Evolutionary conservation across 1,284 basidiomycete species (phyloP).

Genomic region (Salmacisia buchloeana): DNA sequence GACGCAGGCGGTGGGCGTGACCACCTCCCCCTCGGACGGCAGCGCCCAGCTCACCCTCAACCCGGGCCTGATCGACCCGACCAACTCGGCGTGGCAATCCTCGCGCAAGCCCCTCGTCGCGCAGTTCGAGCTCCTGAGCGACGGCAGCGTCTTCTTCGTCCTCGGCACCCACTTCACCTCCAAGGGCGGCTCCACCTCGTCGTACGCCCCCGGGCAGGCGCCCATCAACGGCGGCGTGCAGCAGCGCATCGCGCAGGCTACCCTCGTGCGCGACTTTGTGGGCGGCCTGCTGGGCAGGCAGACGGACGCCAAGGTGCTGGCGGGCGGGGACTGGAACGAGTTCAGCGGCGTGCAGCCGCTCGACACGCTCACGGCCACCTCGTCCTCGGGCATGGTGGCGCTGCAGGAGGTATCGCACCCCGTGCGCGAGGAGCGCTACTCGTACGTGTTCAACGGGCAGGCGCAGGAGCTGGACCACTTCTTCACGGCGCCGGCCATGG

Average conservation of each 20-base stretch:
- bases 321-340: slow-evolving; percentile 65
- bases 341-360: slow-evolving; percentile 59
- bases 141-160: slow-evolving; percentile 54
- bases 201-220: slow-evolving; percentile 60
- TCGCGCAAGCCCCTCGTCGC: slow-evolving; percentile 64
- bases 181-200: slow-evolving; percentile 60
- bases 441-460: slow-evolving; percentile 56
- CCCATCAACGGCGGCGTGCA: slow-evolving; percentile 60
- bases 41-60: slow-evolving; percentile 57
- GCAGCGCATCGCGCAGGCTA: slow-evolving; percentile 57
- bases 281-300: slow-evolving; percentile 55
- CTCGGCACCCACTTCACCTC: slow-evolving; percentile 62
- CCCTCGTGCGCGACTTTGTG: slow-evolving; percentile 58
- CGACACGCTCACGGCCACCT: slow-evolving; percentile 41
- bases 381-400: slow-evolving; percentile 50
- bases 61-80: slow-evolving; percentile 63
- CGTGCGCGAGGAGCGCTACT: slow-evolving; percentile 58
- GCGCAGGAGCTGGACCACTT: slow-evolving; percentile 61
- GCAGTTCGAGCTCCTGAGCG: slow-evolving; percentile 9
- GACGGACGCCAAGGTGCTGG: slow-evolving; percentile 57
- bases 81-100: slow-evolving; percentile 58
- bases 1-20: slow-evolving; percentile 6
- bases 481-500: slow-evolving; percentile 58
- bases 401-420: slow-evolving; percentile 58
- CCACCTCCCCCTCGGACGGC: neutral